Evolutionary conservation across 2,329 filamentous ascomycete genomes (phyloP), one percentile per base, ranked within the genome.

Genomic region (Metarhizium guizhouense): DNA sequence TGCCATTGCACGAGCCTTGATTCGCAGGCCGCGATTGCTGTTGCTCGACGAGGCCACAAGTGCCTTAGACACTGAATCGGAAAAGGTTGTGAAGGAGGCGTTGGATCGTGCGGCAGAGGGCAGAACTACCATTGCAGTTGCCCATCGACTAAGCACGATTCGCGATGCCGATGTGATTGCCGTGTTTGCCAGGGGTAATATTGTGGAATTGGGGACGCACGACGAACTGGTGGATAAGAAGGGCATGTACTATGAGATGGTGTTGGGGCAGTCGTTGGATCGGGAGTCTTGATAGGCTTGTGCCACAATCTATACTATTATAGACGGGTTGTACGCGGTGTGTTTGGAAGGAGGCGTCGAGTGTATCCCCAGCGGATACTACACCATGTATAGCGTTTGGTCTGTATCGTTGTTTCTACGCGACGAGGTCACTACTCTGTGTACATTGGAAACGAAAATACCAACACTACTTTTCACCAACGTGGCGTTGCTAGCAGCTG

Each of bases 1-100:
- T 38, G 85, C 86, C 8, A 90, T 91, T 58, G 87, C 87, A 0
- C 76, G 87, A 7, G 84, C 84, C 11, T 83, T 90, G 32, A 76
- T 90, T 54, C 82, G 85, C 49, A 74, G 83, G 52, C 87, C 87
- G 0, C 72, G 75, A 0, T 81, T 91, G 2, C 70, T 91, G 3
- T 79, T 91, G 6, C 73, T 91, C 0, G 87, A 91, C 62, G 87
- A 91, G 69, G 87, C 87, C 1, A 91, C 87, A 0, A 74, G 71
- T 20, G 74, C 74, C 0, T 73, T 90, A 0, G 86, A 89, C 60
- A 83, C 83, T 0, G 79, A 85, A 62, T 83, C 79, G 0, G 86
- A 89, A 65, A 80, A 78, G 59, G 71, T 85, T 1, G 83, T 89
- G 10, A 85, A 88, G 65, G 73, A 72, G 3, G 84, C 84, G 0